These are phyloP conservation scores for Litchi chinensis DNA, from an alignment of 345 rosid species.

Conservation along the genomic window DNA sequence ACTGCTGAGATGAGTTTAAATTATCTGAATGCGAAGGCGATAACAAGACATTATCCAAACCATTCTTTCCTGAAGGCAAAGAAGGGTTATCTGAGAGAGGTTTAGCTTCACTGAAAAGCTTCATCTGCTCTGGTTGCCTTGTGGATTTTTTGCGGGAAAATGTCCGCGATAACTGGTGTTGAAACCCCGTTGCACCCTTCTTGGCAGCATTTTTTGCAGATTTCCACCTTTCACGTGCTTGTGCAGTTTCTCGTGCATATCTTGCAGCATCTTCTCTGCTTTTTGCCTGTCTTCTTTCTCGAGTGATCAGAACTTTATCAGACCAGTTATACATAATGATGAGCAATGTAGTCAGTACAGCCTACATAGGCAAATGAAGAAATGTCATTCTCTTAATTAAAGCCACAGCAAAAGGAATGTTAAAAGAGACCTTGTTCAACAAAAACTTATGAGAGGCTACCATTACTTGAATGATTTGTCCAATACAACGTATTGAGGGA, in stretches of 20 bases:
- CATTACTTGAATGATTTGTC: background rate
- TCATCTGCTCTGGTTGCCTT: constrained; percentile 24
- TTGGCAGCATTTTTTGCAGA: constrained; percentile 60
- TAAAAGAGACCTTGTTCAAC: background rate
- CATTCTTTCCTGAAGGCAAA: no score
- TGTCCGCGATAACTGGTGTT: constrained; percentile 62
- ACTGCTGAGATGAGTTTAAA: constrained; percentile 30
- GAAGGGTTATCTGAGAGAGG: constrained; percentile 13
- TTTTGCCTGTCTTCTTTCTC: constrained; percentile 60
- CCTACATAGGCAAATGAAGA: constrained; percentile 45
- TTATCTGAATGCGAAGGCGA: constrained; percentile 24
- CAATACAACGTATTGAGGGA: background rate
- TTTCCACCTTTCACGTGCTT: constrained; percentile 92
- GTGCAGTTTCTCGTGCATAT: constrained; percentile 82
- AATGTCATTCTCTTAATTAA: constrained; percentile 10
- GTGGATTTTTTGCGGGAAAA: constrained; percentile 67
- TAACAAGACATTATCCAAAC: background rate
- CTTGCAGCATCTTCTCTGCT: constrained; percentile 79
- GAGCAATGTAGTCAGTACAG: constrained; percentile 48
- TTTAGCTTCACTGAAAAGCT: constrained; percentile 25
- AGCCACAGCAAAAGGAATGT: constrained; percentile 8
- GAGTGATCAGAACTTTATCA: constrained; percentile 65
- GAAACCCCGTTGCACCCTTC: constrained; percentile 55
- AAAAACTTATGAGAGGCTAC: background rate
- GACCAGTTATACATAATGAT: constrained; percentile 66